These are phyloP conservation scores for Periconia sp. DNA, from an alignment of 2,329 filamentous ascomycete genomes.

Conservation along the genomic window DNA sequence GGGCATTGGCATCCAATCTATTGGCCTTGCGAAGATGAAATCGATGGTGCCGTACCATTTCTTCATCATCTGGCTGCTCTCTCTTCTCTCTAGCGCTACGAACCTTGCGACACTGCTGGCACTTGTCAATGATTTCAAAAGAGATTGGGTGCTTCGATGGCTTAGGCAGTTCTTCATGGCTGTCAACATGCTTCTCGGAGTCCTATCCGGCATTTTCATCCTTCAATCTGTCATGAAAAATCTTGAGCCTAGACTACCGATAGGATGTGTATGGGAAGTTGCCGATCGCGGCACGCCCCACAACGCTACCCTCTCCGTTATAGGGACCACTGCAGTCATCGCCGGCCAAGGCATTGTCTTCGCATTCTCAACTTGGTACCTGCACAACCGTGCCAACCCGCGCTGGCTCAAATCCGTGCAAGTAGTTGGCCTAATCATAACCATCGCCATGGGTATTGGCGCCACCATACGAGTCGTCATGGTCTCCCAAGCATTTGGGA, in stretches of 20 bases:
- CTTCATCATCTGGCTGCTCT: conserved; percentile 74
- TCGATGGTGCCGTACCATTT: conserved; percentile 71
- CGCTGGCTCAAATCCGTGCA: conserved; percentile 63
- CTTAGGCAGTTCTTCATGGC: conserved; percentile 71
- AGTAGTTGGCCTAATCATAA: conserved; percentile 58
- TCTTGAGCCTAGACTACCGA: conserved; percentile 61
- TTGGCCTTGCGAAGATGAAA: conserved; percentile 66
- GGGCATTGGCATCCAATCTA: conserved; percentile 70
- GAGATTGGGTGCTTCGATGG: conserved; percentile 72
- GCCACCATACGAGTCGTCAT: conserved; percentile 64
- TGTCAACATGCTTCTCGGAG: conserved; percentile 65
- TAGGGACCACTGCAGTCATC: conserved; percentile 68
- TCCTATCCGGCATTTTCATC: conserved; percentile 63
- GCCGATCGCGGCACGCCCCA: conserved; percentile 43
- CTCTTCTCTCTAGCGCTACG: conserved; percentile 67
- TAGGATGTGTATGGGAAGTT: conserved; percentile 66
- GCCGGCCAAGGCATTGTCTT: conserved; percentile 66
- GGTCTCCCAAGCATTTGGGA: conserved; percentile 66
- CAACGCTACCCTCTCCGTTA: conserved; percentile 57
- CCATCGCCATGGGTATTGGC: conserved; percentile 61
- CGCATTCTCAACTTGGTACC: conserved; percentile 66
- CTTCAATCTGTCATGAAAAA: conserved; percentile 61
- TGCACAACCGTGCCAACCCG: conserved; percentile 61
- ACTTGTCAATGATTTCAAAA: conserved; percentile 68
- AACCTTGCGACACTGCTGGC: conserved; percentile 71